A percentile compares a stretch with the other conserved stretches of the same genome.
Conservation (phyloP, 176 grass and related monocot species). For the Eremochloa ophiuroides region DNA sequence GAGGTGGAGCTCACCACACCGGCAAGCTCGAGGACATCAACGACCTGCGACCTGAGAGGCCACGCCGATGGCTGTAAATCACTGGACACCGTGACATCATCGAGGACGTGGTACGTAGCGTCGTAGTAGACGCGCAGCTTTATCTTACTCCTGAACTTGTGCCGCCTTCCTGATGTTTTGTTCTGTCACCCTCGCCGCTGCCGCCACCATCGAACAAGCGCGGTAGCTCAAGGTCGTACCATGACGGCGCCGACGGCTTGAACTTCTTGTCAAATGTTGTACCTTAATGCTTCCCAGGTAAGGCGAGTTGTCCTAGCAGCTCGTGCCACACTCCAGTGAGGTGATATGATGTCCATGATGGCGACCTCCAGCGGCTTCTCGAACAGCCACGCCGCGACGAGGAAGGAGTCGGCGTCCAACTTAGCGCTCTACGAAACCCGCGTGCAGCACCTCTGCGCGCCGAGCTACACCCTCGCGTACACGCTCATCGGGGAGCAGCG, state of each 20-base stretch:
- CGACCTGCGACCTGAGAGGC: no score
- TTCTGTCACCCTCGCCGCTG: no score
- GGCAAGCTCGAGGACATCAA: no score
- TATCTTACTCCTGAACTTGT: no score
- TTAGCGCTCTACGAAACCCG: not conserved
- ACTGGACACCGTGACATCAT: no score
- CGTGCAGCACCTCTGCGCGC: not conserved
- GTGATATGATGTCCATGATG: not conserved
- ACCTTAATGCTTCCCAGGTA: not conserved
- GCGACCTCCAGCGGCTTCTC: constrained; percentile 21
- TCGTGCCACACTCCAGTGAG: not conserved
- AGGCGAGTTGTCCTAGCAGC: not conserved
- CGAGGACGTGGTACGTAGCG: no score
- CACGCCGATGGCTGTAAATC: no score
- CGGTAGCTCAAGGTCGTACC: constrained; percentile 24
- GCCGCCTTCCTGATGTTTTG: no score
- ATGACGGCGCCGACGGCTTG: not conserved
- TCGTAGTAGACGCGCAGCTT: no score
- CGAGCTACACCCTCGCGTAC: constrained; percentile 4
- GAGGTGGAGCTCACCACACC: constrained; percentile 35
- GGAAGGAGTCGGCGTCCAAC: constrained; percentile 32
- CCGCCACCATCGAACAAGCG: no score
- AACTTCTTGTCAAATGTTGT: not conserved
- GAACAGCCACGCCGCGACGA: constrained; percentile 34
- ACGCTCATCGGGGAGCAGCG: not conserved